phyloP scores from a whole-genome alignment of 345 rosid species.

The Brassica incana region DNA sequence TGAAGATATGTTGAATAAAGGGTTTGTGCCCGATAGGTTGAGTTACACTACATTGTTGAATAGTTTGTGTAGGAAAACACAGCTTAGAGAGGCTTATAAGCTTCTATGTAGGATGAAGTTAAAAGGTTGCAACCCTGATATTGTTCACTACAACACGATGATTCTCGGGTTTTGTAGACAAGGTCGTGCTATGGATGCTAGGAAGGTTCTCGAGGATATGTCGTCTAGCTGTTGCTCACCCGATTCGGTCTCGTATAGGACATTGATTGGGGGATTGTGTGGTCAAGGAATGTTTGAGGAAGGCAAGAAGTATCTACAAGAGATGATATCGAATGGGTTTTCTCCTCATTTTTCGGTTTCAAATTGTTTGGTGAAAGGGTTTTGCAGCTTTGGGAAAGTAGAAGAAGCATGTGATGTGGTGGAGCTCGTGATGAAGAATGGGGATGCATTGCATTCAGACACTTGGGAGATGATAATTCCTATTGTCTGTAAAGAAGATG shows the following conservation, averaged over 20 bases:
- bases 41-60: constrained; percentile 82
- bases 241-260: constrained; percentile 73
- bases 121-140: constrained; percentile 90
- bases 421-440: constrained; percentile 52
- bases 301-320: constrained; percentile 55
- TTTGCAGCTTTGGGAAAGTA: constrained; percentile 63
- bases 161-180: constrained; percentile 75
- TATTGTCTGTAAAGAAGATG: constrained; percentile 51
- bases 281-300: constrained; percentile 73
- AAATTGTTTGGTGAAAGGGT: constrained; percentile 60
- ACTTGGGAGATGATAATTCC: constrained; percentile 62
- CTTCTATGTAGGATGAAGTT: constrained; percentile 91
- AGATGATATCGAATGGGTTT: constrained; percentile 69
- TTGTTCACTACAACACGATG: constrained; percentile 79
- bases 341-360: constrained; percentile 70
- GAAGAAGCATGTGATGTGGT: constrained; percentile 69
- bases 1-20: constrained; percentile 94
- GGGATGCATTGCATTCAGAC: constrained; percentile 57
- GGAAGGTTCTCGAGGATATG: constrained; percentile 87
- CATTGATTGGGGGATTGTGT: constrained; percentile 79
- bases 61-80: constrained; percentile 82
- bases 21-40: constrained; percentile 76
- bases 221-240: constrained; percentile 64
- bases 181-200: constrained; percentile 72
- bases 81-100: constrained; percentile 47